These are phyloP conservation scores for Dothistroma septosporum DNA, from an alignment of 2,329 filamentous ascomycete species.

Conservation along the genomic window DNA sequence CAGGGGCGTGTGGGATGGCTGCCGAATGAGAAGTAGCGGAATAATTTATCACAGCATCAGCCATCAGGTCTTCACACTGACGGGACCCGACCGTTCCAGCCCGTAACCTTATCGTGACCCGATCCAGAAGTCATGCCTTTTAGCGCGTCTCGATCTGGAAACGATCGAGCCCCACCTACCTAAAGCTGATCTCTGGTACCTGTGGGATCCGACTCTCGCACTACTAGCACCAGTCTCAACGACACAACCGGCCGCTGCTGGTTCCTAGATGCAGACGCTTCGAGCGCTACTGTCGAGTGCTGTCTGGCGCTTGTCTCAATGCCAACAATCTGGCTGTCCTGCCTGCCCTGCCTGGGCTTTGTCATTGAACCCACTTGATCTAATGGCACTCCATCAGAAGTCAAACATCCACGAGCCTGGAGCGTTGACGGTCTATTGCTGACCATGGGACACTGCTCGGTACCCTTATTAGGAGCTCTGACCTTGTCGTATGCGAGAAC, in stretches of 20 bases:
- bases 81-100: neutral
- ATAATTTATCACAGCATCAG: too few relatives aligned
- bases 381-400: neutral
- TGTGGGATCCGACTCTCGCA: neutral
- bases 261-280: neutral
- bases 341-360: too few relatives aligned
- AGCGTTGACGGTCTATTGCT: neutral
- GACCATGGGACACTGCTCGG: neutral
- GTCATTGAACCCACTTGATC: neutral
- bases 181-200: neutral
- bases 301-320: too few relatives aligned
- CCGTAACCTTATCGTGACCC: neutral
- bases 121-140: conserved; percentile 3
- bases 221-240: neutral
- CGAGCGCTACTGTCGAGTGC: neutral
- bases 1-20: neutral
- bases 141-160: neutral
- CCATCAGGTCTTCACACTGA: conserved; percentile 4
- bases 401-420: neutral
- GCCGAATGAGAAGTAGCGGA: neutral
- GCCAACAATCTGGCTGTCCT: neutral
- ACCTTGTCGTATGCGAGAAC: neutral
- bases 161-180: neutral
- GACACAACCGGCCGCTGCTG: neutral
- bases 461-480: neutral